Evolutionary conservation across 257 asterid species (phyloP).

Genomic region (Solanum pinnatisectum): DNA sequence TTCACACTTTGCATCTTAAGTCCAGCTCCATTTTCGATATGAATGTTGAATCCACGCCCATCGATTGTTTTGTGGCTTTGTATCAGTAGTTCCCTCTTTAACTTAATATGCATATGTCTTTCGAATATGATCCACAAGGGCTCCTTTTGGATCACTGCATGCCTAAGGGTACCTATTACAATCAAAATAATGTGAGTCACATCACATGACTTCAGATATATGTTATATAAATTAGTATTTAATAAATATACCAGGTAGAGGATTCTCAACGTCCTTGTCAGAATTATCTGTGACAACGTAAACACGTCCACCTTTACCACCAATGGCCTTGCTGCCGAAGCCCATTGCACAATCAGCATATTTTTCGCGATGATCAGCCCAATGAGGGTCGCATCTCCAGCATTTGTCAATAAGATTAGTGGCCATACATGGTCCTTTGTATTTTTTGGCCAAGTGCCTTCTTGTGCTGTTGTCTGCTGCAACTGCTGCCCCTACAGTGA

Average conservation of each 20-base stretch:
- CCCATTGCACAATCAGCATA: slow-evolving; percentile 18
- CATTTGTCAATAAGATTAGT: slow-evolving; percentile 40
- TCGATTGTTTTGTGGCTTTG: slow-evolving; percentile 17
- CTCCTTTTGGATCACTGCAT: slow-evolving; percentile 25
- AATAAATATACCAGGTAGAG: neutral
- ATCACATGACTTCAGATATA: too few relatives aligned
- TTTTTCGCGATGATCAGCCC: slow-evolving; percentile 16
- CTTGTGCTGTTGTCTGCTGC: slow-evolving; percentile 19
- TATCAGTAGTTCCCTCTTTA: slow-evolving; percentile 15
- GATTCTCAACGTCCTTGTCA: slow-evolving; percentile 1
- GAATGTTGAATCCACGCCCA: slow-evolving; percentile 17
- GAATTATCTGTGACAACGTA: slow-evolving; percentile 14
- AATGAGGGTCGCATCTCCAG: slow-evolving; percentile 24
- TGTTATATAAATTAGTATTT: too few relatives aligned
- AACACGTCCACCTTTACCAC: slow-evolving; percentile 15
- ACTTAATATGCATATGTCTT: slow-evolving; percentile 10
- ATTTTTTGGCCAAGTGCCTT: slow-evolving; percentile 20
- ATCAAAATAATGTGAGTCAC: neutral
- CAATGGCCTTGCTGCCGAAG: slow-evolving; percentile 22
- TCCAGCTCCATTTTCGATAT: slow-evolving; percentile 22
- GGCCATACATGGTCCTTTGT: slow-evolving; percentile 38
- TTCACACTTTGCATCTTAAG: slow-evolving; percentile 15
- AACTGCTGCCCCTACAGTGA: neutral
- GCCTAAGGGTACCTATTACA: slow-evolving; percentile 18
- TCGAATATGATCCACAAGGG: slow-evolving; percentile 26